A percentile compares a stretch with the other conserved stretches of the same genome.
phyloP scores from a whole-genome alignment of 352 stramenopile species.

The Thalassiosira ordinaria region DNA sequence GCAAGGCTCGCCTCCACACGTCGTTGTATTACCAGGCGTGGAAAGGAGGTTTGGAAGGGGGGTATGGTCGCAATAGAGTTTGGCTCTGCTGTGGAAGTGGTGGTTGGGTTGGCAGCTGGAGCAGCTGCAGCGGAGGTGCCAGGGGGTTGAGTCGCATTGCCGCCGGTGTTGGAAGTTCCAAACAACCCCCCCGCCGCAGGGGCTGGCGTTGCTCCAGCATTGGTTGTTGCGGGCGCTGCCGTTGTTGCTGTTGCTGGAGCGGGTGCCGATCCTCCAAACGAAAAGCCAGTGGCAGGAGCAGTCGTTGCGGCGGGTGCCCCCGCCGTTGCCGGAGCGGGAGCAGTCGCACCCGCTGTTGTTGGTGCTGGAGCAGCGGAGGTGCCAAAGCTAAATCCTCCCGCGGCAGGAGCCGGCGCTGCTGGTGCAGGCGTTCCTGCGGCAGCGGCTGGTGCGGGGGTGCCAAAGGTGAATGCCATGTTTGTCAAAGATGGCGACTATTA shows the following conservation, averaged over 20 bases:
- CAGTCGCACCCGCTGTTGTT: neutral
- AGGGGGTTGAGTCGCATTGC: neutral
- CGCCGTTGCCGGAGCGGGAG: neutral
- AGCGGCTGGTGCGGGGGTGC: neutral
- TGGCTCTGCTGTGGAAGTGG: neutral
- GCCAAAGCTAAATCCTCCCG: constrained; percentile 2
- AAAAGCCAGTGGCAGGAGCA: constrained; percentile 32
- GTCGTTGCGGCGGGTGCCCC: constrained; percentile 13
- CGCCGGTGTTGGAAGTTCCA: neutral
- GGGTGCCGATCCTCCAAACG: constrained; percentile 21
- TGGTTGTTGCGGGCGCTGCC: neutral
- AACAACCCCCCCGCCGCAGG: neutral
- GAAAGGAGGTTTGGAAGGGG: constrained; percentile 23
- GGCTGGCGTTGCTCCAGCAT: neutral
- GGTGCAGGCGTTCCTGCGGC: no score
- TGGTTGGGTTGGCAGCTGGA: neutral
- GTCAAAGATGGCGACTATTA: no score
- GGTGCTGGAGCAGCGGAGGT: neutral
- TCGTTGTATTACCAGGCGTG: constrained; percentile 11
- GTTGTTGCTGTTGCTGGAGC: constrained; percentile 6
- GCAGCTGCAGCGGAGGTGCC: neutral
- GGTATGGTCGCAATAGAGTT: constrained; percentile 35
- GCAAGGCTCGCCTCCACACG: constrained; percentile 4
- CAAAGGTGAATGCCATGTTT: constrained; percentile 17
- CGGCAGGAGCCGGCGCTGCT: constrained; percentile 2